phyloP scores from a whole-genome alignment of 169 alveolate genomes.

The Eimeria sp. region DNA sequence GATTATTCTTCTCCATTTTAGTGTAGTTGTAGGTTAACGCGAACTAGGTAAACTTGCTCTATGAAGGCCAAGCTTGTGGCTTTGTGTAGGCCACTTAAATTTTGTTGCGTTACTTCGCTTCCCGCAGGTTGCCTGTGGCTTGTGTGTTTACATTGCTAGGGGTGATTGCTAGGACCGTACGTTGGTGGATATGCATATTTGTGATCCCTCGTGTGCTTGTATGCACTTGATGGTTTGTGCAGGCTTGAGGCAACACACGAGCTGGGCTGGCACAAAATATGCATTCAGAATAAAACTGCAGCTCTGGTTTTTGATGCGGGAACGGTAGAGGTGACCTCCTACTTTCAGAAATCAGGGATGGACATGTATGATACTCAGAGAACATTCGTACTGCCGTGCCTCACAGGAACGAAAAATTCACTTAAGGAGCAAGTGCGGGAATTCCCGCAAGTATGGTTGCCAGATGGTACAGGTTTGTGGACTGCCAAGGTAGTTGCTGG shows the following conservation, averaged over 20 bases:
- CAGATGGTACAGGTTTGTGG: slow-evolving; percentile 82
- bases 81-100: neutral
- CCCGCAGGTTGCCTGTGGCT: neutral
- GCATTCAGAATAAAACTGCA: slow-evolving; percentile 29
- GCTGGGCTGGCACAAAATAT: slow-evolving; percentile 58
- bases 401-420: neutral
- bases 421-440: neutral
- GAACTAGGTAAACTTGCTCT: neutral
- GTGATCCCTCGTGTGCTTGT: neutral
- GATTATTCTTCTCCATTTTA: neutral
- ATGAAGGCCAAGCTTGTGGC: neutral
- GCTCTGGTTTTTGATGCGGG: slow-evolving; percentile 70
- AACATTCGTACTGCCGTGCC: slow-evolving; percentile 70
- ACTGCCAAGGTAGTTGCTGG: slow-evolving; percentile 38
- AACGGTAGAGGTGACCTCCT: slow-evolving; percentile 38
- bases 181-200: neutral
- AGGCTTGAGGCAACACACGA: neutral
- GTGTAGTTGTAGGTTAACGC: neutral
- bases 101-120: neutral
- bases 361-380: slow-evolving; percentile 51
- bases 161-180: neutral
- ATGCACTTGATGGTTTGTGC: neutral
- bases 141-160: neutral
- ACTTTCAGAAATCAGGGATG: slow-evolving; percentile 59
- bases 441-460: slow-evolving; percentile 64